Conservation (phyloP, 306 rosid genomes). For the Cicer pinnatifidum region DNA sequence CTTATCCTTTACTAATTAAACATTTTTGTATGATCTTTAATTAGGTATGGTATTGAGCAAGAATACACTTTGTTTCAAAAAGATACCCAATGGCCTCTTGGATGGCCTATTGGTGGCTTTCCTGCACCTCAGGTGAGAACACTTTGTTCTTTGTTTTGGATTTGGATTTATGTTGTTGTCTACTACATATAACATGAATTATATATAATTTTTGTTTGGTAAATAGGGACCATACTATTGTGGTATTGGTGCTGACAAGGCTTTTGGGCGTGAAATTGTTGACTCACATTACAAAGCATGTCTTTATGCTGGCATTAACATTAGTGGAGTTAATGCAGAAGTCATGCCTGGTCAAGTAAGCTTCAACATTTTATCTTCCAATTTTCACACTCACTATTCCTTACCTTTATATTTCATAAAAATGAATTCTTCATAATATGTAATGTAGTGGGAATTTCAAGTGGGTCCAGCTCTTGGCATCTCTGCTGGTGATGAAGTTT, state of each 20-base stretch:
- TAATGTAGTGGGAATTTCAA: conserved; percentile 86
- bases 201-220: background rate
- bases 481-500: conserved; percentile 81
- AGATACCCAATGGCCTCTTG: conserved; percentile 77
- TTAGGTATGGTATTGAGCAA: conserved; percentile 91
- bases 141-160: background rate
- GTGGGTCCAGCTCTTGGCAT: conserved; percentile 92
- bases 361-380: background rate
- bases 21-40: conserved; percentile 35
- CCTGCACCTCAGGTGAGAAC: conserved; percentile 85
- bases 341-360: conserved; percentile 94
- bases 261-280: conserved; percentile 87
- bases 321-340: conserved; percentile 90
- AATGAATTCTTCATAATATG: background rate
- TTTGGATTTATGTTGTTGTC: no score
- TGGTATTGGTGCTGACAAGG: conserved; percentile 79
- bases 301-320: conserved; percentile 80
- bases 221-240: conserved; percentile 92
- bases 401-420: background rate
- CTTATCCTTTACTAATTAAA: background rate
- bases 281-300: conserved; percentile 92
- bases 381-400: background rate
- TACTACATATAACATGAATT: background rate
- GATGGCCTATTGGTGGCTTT: conserved; percentile 89
- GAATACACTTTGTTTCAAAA: conserved; percentile 94